A percentile compares a stretch with the other conserved stretches of the same genome.
These are phyloP conservation scores for Mollisia scopiformis DNA, from an alignment of 2,329 filamentous ascomycete genomes.

Conservation along the genomic window DNA sequence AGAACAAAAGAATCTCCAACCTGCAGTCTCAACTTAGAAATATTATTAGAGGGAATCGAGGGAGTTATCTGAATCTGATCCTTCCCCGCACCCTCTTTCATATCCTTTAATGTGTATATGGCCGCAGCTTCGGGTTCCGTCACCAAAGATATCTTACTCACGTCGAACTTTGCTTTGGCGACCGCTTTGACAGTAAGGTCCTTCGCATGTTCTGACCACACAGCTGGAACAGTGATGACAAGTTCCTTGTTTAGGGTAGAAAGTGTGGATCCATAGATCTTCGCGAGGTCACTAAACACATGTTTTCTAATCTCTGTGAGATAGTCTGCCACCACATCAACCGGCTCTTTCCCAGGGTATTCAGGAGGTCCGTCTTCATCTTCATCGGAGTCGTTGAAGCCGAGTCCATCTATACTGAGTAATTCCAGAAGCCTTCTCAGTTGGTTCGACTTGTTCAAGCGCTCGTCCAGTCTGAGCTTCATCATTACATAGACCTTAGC, in stretches of 20 bases:
- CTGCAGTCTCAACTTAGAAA: background rate
- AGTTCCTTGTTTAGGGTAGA: background rate
- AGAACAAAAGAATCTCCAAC: slow-evolving; percentile 3
- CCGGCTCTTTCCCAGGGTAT: background rate
- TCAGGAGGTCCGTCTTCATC: background rate
- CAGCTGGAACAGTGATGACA: slow-evolving; percentile 6
- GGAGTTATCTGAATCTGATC: background rate
- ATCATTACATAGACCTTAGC: background rate
- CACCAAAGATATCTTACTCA: background rate
- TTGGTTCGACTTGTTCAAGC: background rate
- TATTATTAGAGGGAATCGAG: too few species aligned
- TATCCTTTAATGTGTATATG: background rate
- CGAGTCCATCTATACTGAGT: background rate
- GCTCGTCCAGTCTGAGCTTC: background rate
- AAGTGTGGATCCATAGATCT: background rate
- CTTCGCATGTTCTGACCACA: slow-evolving; percentile 7
- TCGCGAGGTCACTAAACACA: background rate
- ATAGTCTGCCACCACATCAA: slow-evolving; percentile 3
- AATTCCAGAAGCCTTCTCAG: background rate
- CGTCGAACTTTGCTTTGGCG: background rate
- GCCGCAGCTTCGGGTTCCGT: slow-evolving; percentile 8
- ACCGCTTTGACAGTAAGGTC: slow-evolving; percentile 1
- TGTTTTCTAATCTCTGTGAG: background rate
- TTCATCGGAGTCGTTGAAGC: background rate
- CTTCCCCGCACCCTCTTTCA: background rate